Base-by-base conservation (phyloP, 352 stramenopile species). In the Peronospora destructor region DNA sequence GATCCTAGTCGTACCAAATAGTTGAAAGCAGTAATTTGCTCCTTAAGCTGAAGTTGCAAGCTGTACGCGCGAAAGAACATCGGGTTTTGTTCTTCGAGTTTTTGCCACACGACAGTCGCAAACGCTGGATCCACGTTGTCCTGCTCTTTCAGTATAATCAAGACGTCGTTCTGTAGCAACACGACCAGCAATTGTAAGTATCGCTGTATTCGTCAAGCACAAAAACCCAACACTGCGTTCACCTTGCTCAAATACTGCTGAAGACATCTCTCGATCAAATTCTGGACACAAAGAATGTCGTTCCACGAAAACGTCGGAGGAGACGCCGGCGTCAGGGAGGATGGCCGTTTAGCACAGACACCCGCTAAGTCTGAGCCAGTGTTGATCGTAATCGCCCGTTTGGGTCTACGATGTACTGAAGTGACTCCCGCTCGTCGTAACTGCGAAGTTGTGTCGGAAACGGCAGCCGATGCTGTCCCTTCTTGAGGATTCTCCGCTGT, bases 1-100 rank as follows among this genome's bases (percentile, higher is more conserved):
- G 10, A 40, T 12, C 16, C 8, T 23, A 11, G 9, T 39, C 41
- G 36, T 71, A 96, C 86, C 25, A 96, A 63, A 53, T 95, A 96
- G 65, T 96, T 96, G 59, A 95, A 96, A 7, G 84, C 75, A 12
- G 90, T 53, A 49, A 96, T 91, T 55, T 96, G 87, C 41, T 96
- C 87, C 57, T 91, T 90, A 6, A 96, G 71, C 53, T 87, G 74
- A 11, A 96, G 64, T 30, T 91, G 80, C 14, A 93, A 47, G 30
- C 64, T 71, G 55, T 96, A 96, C 1, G 83, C 81, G 9, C 76
- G 66, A 47, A 96, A 96, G 49, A 96, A 96, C 5, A 73, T 75
- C 11, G 82, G 76, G 33, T 96, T 96, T 54, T 95, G 86, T 45
- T 96, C 82, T 50, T 95, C 80, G 6, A 96, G 75, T 49, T 96